A percentile compares a stretch with the other conserved stretches of the same genome.
Evolutionary conservation across 2,329 filamentous ascomycete species (phyloP).

Genomic region (Pseudocercospora fijiensis): DNA sequence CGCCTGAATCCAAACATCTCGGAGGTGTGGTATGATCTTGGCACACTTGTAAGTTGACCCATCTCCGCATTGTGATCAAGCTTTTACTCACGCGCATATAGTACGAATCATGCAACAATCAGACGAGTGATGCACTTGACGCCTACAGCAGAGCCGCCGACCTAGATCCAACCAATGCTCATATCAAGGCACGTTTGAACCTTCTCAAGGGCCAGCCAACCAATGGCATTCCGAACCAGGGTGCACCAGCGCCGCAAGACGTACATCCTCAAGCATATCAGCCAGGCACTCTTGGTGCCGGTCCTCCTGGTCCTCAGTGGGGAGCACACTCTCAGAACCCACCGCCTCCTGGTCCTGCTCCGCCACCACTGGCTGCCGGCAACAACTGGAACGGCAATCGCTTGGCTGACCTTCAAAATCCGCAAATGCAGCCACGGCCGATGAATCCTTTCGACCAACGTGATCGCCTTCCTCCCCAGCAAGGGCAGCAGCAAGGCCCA

Average conservation of each 20-base stretch:
- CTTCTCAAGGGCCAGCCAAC: constrained; percentile 75
- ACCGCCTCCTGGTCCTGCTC: constrained; percentile 64
- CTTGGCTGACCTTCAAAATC: constrained; percentile 73
- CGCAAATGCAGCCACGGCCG: constrained; percentile 61
- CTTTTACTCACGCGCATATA: constrained; percentile 39
- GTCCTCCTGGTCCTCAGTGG: constrained; percentile 86
- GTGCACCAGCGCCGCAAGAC: constrained; percentile 87
- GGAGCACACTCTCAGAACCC: constrained; percentile 69
- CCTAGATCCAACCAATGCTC: constrained; percentile 85
- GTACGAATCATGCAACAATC: constrained; percentile 99
- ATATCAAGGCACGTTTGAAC: constrained; percentile 93
- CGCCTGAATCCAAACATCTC: constrained; percentile 97
- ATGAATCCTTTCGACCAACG: constrained; percentile 80
- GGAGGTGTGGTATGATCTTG: constrained; percentile 98
- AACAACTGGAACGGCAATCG: constrained; percentile 66
- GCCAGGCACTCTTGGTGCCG: constrained; percentile 69
- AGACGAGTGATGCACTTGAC: constrained; percentile 92
- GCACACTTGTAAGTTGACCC: constrained; percentile 72
- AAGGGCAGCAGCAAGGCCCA: constrained; percentile 53
- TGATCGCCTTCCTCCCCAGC: constrained; percentile 66
- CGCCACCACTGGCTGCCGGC: constrained; percentile 49
- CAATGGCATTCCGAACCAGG: constrained; percentile 68
- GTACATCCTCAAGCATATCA: constrained; percentile 95
- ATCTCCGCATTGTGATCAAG: neutral
- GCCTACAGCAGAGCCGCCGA: constrained; percentile 94